A percentile compares a stretch with the other conserved stretches of the same genome.
phyloP scores from a whole-genome alignment of 352 stramenopile species.

The Phytophthora pluvialis region DNA sequence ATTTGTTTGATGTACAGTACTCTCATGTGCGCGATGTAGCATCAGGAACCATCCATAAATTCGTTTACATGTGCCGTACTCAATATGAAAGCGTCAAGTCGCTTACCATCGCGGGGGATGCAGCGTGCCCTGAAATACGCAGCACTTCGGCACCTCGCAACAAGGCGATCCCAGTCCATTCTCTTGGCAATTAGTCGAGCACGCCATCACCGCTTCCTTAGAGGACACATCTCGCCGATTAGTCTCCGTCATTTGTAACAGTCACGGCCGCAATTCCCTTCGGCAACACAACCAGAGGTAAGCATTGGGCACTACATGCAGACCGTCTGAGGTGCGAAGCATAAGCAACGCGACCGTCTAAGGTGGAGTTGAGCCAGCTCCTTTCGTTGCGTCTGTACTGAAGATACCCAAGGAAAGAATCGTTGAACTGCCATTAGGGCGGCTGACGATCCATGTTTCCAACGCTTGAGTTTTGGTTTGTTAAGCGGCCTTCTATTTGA shows the following conservation, averaged over 20 bases:
- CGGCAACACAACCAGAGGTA: too few relatives aligned
- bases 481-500: too few relatives aligned
- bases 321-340: background rate
- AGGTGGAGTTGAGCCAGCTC: constrained; percentile 8
- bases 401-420: background rate
- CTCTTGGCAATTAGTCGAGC: constrained; percentile 18
- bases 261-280: too few relatives aligned
- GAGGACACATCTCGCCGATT: background rate
- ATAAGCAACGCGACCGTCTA: background rate
- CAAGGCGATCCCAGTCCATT: constrained; percentile 3
- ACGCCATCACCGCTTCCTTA: constrained; percentile 2
- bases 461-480: too few relatives aligned
- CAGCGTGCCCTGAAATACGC: constrained; percentile 19
- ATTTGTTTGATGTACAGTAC: too few relatives aligned
- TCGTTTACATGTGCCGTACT: too few relatives aligned
- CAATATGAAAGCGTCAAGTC: constrained; percentile 7
- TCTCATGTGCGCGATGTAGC: too few relatives aligned
- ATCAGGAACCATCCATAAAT: too few relatives aligned
- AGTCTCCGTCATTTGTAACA: too few relatives aligned
- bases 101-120: constrained; percentile 15
- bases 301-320: background rate
- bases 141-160: constrained; percentile 9
- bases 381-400: background rate
- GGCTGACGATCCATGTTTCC: too few relatives aligned
- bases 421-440: too few relatives aligned